Evolutionary conservation across 441 rosid species (phyloP).

Genomic region (Populus hybrid): DNA sequence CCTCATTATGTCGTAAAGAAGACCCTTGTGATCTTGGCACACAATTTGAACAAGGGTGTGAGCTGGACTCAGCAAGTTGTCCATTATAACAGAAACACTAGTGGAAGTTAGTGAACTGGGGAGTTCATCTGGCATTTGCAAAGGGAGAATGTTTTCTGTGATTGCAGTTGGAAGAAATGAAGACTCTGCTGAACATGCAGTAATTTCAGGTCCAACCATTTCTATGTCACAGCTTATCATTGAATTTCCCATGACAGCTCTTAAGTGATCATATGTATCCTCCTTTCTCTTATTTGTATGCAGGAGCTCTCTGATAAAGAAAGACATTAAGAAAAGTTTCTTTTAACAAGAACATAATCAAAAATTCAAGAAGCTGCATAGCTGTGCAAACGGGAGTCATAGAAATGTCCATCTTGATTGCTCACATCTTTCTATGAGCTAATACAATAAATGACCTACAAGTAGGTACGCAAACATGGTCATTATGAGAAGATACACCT

Average conservation of each 20-base stretch:
- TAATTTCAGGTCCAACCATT: slow-evolving; percentile 61
- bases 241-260: slow-evolving; percentile 44
- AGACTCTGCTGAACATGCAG: slow-evolving; percentile 59
- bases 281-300: slow-evolving; percentile 67
- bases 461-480: background rate
- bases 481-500: background rate
- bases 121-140: slow-evolving; percentile 37
- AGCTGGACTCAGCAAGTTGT: slow-evolving; percentile 72
- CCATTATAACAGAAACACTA: slow-evolving; percentile 56
- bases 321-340: background rate
- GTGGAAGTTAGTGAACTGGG: slow-evolving; percentile 36
- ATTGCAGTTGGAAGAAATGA: slow-evolving; percentile 58
- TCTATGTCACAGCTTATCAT: slow-evolving; percentile 73
- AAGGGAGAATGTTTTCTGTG: slow-evolving; percentile 50
- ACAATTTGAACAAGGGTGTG: slow-evolving; percentile 82
- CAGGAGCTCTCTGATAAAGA: slow-evolving; percentile 63
- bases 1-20: slow-evolving; percentile 84
- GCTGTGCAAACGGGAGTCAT: background rate
- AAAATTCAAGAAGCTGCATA: background rate
- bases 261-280: slow-evolving; percentile 44
- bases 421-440: background rate
- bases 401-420: background rate
- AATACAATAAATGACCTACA: background rate
- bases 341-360: background rate
- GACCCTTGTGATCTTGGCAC: slow-evolving; percentile 90